Percentiles rank a stretch among this genome's conserved stretches.
phyloP scores from a whole-genome alignment of 179 eudicot genomes.

The Spinacia oleracea region DNA sequence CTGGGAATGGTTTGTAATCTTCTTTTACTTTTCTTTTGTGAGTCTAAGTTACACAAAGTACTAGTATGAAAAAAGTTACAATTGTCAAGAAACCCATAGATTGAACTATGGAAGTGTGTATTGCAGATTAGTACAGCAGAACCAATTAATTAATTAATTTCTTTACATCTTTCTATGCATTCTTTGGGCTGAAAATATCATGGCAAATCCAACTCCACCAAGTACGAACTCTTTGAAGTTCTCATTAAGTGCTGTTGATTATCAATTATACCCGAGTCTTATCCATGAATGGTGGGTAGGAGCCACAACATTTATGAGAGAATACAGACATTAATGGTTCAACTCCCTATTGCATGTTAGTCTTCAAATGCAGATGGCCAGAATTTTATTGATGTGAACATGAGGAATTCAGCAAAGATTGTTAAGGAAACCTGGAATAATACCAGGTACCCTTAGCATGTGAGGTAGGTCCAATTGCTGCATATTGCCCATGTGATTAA shows the following conservation, averaged over 20 bases:
- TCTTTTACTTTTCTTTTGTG: neutral
- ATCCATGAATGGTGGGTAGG: conserved; percentile 18
- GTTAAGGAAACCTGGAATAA: neutral
- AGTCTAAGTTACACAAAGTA: conserved; percentile 11
- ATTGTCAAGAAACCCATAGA: conserved; percentile 18
- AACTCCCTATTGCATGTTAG: conserved; percentile 22
- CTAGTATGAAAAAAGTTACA: conserved; percentile 12
- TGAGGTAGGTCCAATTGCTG: conserved; percentile 30
- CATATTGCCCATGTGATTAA: conserved; percentile 21
- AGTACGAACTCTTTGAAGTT: neutral
- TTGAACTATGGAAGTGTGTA: conserved; percentile 30
- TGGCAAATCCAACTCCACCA: neutral
- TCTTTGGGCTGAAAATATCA: neutral
- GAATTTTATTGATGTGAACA: conserved; percentile 10
- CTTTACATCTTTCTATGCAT: too few relatives aligned
- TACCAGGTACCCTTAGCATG: conserved; percentile 21
- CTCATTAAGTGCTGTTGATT: neutral
- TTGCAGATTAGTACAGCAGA: conserved; percentile 10
- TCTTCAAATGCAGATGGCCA: conserved; percentile 4
- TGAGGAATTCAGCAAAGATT: neutral
- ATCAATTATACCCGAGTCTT: neutral
- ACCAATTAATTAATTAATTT: conserved; percentile 12
- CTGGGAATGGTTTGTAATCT: conserved; percentile 17
- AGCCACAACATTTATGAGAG: neutral
- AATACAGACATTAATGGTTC: conserved; percentile 14